Conservation (phyloP, 73 alveolate genomes). For the Paramecium primaurelia region DNA sequence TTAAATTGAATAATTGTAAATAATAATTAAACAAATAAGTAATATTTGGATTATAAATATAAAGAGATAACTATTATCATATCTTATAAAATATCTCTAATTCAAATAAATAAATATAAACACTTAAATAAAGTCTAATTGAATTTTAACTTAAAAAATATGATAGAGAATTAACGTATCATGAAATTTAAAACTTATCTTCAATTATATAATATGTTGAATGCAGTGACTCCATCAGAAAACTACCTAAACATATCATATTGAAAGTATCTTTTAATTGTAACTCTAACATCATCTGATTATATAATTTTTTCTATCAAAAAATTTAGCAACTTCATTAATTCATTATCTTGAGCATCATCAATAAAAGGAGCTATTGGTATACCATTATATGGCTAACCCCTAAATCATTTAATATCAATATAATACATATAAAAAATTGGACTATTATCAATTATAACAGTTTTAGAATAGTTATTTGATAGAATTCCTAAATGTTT, state of each 20-base stretch:
- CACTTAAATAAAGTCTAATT: neutral
- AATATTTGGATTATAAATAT: no score
- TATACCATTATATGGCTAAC: neutral
- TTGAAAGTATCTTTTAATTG: neutral
- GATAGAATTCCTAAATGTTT: neutral
- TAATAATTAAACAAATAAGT: no score
- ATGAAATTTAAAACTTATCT: neutral
- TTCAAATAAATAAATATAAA: no score
- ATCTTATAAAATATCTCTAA: neutral
- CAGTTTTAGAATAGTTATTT: neutral
- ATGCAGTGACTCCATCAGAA: neutral
- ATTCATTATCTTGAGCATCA: neutral
- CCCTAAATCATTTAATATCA: neutral
- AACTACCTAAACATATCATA: neutral
- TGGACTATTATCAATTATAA: neutral
- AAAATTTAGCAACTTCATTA: neutral
- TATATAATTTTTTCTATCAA: neutral
- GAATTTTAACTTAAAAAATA: neutral
- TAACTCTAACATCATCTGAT: neutral
- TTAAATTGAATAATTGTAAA: no score
- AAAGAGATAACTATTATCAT: neutral
- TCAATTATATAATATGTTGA: neutral
- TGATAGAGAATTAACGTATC: neutral
- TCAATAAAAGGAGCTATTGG: constrained; percentile 21
- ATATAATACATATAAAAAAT: neutral